A percentile compares a stretch with the other conserved stretches of the same genome.
Evolutionary conservation across 306 rosid species (phyloP).

Genomic region (Rubus idaeus): DNA sequence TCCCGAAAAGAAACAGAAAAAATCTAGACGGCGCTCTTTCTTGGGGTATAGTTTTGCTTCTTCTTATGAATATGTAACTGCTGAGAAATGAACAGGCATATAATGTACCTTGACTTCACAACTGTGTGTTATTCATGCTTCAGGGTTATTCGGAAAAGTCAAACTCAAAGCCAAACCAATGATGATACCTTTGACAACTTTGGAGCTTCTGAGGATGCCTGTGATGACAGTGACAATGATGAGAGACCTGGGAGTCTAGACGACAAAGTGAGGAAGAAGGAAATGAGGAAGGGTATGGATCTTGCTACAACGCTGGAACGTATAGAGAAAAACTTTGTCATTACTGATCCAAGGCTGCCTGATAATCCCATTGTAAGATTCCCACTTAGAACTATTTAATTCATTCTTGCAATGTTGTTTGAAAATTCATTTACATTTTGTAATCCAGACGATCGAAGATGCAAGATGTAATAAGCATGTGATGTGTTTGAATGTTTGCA

Average conservation of each 20-base stretch:
- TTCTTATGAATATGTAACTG: not conserved
- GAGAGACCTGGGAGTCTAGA: slow-evolving; percentile 54
- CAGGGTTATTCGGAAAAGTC: slow-evolving; percentile 65
- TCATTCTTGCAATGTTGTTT: not conserved
- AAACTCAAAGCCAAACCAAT: slow-evolving; percentile 28
- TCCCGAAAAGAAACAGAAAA: slow-evolving; percentile 70
- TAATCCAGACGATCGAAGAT: slow-evolving; percentile 2
- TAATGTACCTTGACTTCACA: not conserved
- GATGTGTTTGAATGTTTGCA: slow-evolving; percentile 24
- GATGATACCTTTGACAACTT: slow-evolving; percentile 38
- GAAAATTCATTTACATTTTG: slow-evolving; percentile 3
- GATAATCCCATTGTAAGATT: slow-evolving; percentile 93
- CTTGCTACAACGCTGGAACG: slow-evolving; percentile 98
- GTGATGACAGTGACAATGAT: slow-evolving; percentile 50
- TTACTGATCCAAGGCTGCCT: slow-evolving; percentile 98
- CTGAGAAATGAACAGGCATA: not conserved
- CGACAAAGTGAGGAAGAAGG: slow-evolving; percentile 62
- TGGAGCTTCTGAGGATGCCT: slow-evolving; percentile 31
- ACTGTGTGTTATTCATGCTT: slow-evolving; percentile 9
- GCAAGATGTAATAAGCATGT: not conserved
- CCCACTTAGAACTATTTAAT: slow-evolving; percentile 4
- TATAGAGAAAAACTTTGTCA: slow-evolving; percentile 95
- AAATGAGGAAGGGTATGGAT: slow-evolving; percentile 93
- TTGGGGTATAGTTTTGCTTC: slow-evolving; percentile 62
- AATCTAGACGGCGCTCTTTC: slow-evolving; percentile 62